These are phyloP conservation scores for Excoecaria cochinchinensis DNA, from an alignment of 345 rosid genomes.

Conservation along the genomic window DNA sequence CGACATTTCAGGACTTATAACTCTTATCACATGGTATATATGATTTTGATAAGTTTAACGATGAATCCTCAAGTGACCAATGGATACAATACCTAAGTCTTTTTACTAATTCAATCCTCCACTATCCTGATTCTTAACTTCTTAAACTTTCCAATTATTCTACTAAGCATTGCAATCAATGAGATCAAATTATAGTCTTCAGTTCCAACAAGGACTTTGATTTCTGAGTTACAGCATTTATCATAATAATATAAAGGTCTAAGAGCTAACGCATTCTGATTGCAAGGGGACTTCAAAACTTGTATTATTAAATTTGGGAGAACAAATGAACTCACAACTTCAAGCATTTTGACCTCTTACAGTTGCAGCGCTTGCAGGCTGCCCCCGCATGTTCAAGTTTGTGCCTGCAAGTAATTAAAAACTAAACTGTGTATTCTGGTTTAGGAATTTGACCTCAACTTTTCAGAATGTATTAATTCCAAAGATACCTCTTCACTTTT, in stretches of 20 bases:
- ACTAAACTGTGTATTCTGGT: slow-evolving; percentile 5
- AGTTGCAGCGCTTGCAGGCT: slow-evolving; percentile 33
- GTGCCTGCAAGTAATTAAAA: slow-evolving; percentile 35
- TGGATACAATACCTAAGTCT: not conserved
- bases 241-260: not conserved
- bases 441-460: not conserved
- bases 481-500: slow-evolving; percentile 40
- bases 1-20: not conserved
- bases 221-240: not conserved
- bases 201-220: not conserved
- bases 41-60: not conserved
- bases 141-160: not conserved
- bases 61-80: not conserved
- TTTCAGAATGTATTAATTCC: slow-evolving; percentile 1
- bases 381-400: slow-evolving; percentile 28
- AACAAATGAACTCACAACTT: slow-evolving; percentile 29
- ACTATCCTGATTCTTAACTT: not conserved
- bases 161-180: not conserved
- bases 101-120: not conserved
- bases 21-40: not conserved
- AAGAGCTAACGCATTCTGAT: not conserved
- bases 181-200: not conserved
- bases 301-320: not conserved
- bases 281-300: not conserved
- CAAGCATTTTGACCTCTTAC: slow-evolving; percentile 36